Evolutionary conservation across 1,284 basidiomycete genomes (phyloP).

Genomic region (Ustilago tritici): DNA sequence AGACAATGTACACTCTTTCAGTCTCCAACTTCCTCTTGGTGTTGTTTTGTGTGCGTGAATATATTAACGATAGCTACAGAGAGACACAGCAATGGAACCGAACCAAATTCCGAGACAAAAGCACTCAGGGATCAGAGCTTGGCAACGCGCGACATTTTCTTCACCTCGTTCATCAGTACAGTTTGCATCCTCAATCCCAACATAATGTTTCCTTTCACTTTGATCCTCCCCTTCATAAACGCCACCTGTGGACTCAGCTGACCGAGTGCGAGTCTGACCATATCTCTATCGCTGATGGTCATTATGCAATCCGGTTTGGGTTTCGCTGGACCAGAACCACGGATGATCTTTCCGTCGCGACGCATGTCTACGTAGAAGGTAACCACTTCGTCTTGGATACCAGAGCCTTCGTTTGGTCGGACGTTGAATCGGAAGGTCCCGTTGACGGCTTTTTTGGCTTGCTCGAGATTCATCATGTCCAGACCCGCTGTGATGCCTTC

Average conservation of each 20-base stretch:
- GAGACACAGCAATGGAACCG: not conserved
- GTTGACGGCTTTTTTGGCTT: slow-evolving; percentile 59
- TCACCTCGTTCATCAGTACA: slow-evolving; percentile 57
- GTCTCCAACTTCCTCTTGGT: not conserved
- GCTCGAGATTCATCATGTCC: slow-evolving; percentile 56
- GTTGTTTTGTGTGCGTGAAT: not conserved
- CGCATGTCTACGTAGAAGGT: slow-evolving; percentile 61
- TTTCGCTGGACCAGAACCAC: slow-evolving; percentile 46
- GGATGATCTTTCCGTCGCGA: slow-evolving; percentile 45
- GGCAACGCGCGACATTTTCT: slow-evolving; percentile 49
- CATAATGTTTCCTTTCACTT: slow-evolving; percentile 63
- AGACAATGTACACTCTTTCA: slow-evolving; percentile 12
- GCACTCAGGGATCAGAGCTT: slow-evolving; percentile 34
- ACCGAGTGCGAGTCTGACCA: slow-evolving; percentile 57
- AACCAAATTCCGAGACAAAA: not conserved
- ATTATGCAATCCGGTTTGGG: slow-evolving; percentile 58
- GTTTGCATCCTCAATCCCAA: slow-evolving; percentile 57
- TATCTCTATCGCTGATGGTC: slow-evolving; percentile 57
- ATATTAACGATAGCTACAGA: not conserved
- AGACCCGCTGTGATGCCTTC: slow-evolving; percentile 51
- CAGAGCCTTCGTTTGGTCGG: slow-evolving; percentile 26
- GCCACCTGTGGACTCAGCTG: slow-evolving; percentile 57
- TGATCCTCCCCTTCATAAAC: slow-evolving; percentile 60
- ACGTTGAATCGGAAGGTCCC: slow-evolving; percentile 60
- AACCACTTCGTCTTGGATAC: slow-evolving; percentile 23